Percentiles rank a stretch among this genome's conserved stretches.
phyloP scores from a whole-genome alignment of 1,284 basidiomycete species.

The Naganishia albida region DNA sequence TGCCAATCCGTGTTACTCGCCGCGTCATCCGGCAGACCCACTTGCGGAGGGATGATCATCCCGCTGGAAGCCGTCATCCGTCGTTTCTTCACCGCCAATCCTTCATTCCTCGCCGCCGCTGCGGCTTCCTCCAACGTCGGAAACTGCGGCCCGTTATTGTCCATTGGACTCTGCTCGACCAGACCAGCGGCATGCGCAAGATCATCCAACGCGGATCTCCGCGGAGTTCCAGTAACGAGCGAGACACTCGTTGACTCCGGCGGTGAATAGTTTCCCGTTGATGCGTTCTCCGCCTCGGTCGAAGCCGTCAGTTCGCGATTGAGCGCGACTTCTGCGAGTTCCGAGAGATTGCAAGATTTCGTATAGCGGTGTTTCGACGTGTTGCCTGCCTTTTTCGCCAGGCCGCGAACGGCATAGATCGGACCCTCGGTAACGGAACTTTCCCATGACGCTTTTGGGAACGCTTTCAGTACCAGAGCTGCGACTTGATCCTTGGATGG shows the following conservation, averaged over 20 bases:
- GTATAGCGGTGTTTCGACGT: conserved; percentile 32
- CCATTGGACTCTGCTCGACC: conserved; percentile 32
- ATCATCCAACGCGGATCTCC: conserved; percentile 33
- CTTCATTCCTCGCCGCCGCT: conserved; percentile 16
- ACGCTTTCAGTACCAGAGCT: conserved; percentile 32
- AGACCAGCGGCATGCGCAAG: conserved; percentile 33
- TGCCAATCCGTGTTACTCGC: conserved; percentile 20
- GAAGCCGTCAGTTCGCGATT: conserved; percentile 29
- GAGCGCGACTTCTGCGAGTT: conserved; percentile 34
- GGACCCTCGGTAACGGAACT: conserved; percentile 28
- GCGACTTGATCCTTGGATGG: conserved; percentile 35
- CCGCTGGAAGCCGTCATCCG: conserved; percentile 16
- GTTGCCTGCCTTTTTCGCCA: conserved; percentile 20
- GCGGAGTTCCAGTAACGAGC: conserved; percentile 26
- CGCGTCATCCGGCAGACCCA: conserved; percentile 5
- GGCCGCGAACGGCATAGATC: conserved; percentile 31
- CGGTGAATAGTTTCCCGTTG: conserved; percentile 21
- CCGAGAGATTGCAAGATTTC: conserved; percentile 33
- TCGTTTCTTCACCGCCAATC: conserved; percentile 19
- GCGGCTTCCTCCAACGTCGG: conserved; percentile 18
- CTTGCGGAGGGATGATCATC: conserved; percentile 12
- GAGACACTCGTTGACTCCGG: conserved; percentile 17
- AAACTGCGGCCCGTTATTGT: conserved; percentile 12
- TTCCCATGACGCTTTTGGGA: conserved; percentile 32
- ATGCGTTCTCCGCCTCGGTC: conserved; percentile 25